Evolutionary conservation across 2,329 filamentous ascomycete species (phyloP).

Genomic region (Fusarium sp.): DNA sequence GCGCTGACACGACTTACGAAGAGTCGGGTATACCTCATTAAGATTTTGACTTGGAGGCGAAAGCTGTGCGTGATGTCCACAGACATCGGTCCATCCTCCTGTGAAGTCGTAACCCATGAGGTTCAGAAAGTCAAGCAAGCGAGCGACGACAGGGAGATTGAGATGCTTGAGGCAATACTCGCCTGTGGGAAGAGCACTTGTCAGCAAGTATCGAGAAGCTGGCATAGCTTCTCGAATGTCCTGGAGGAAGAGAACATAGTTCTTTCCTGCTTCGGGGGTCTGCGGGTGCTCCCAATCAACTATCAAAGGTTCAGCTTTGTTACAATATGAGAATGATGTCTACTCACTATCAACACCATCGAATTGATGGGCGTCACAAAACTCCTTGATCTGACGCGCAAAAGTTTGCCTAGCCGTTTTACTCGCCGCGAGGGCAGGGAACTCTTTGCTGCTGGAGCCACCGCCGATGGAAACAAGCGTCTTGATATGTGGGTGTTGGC

Average conservation of each 20-base stretch:
- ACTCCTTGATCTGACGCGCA: slow-evolving; percentile 62
- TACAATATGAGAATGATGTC: background rate
- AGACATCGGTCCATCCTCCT: slow-evolving; percentile 70
- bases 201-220: slow-evolving; percentile 67
- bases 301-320: slow-evolving; percentile 45
- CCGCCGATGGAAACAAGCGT: slow-evolving; percentile 75
- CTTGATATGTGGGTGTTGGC: slow-evolving; percentile 66
- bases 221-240: slow-evolving; percentile 68
- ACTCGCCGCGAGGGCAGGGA: slow-evolving; percentile 67
- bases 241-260: slow-evolving; percentile 69
- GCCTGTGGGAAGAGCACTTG: slow-evolving; percentile 72
- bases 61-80: slow-evolving; percentile 74
- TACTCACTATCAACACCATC: slow-evolving; percentile 73
- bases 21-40: slow-evolving; percentile 45
- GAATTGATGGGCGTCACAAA: slow-evolving; percentile 68
- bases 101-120: slow-evolving; percentile 78
- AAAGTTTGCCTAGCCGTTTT: slow-evolving; percentile 63
- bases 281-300: slow-evolving; percentile 78
- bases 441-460: slow-evolving; percentile 71
- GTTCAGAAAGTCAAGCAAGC: slow-evolving; percentile 71
- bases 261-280: slow-evolving; percentile 63
- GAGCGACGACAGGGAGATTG: slow-evolving; percentile 63
- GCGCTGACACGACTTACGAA: slow-evolving; percentile 63
- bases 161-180: slow-evolving; percentile 72
- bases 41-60: slow-evolving; percentile 55